Evolutionary conservation across 2,329 filamentous ascomycete species (phyloP), one percentile per base, ranked within the genome.

Genomic region (Magnaporthiopsis poae): DNA sequence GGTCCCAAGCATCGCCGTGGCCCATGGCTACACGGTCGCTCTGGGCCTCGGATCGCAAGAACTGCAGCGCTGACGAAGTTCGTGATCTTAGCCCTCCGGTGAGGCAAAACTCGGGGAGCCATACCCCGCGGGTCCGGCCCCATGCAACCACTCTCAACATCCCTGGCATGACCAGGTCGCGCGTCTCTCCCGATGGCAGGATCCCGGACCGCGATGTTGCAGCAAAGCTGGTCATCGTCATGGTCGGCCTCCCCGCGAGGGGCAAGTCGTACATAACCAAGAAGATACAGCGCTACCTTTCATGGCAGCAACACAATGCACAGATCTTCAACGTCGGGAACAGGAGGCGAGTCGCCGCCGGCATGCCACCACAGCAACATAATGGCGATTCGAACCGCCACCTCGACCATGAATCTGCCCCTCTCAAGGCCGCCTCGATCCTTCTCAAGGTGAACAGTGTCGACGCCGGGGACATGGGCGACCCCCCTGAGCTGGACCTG

Each of bases 191-290:
- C 11, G 95, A 99, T 77, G 95, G 95, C 71, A 88, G 91, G 73
- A 99, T 99, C 72, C 90, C 95, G 66, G 88, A 94, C 74, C 86
- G 94, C 74, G 95, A 99, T 83, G 90, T 99, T 64, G 95, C 93
- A 64, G 90, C 95, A 60, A 99, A 99, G 82, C 83, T 99, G 69
- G 92, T 98, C 74, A 96, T 99, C 73, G 88, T 99, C 76, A 99
- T 99, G 95, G 95, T 99, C 68, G 95, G 95, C 69, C 80, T 99
- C 72, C 95, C 95, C 2, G 95, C 95, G 12, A 85, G 95, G 73
- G 95, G 95, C 75, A 99, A 99, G 80, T 97, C 93, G 66, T 99
- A 99, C 79, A 96, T 99, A 73, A 98, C 95, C 69, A 98, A 98
- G 82, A 99, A 99, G 80, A 86, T 99, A 69, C 90, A 95, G 68